phyloP scores from a whole-genome alignment of 768 basidiomycete species.

The Naganishia onofrii region DNA sequence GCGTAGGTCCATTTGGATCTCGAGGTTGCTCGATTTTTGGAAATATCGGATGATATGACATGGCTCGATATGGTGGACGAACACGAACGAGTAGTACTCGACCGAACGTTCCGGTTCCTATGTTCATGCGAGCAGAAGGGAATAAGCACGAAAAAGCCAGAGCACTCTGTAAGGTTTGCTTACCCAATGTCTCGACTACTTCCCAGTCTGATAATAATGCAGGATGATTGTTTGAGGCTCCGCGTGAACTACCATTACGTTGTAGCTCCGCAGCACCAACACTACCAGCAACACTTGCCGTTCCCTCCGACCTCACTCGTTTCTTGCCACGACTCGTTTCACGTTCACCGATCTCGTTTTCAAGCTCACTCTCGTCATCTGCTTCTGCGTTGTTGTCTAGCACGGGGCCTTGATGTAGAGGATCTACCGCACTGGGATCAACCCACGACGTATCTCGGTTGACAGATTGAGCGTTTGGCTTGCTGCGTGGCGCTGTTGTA shows the following conservation, averaged over 20 bases:
- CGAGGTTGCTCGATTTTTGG: slow-evolving; percentile 45
- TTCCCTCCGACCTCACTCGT: slow-evolving; percentile 19
- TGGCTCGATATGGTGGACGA: slow-evolving; percentile 28
- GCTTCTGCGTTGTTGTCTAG: neutral
- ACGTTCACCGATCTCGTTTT: neutral
- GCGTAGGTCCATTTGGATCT: slow-evolving; percentile 41
- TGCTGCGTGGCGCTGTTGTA: neutral
- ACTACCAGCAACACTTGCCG: neutral
- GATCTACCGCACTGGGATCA: neutral
- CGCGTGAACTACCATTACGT: neutral
- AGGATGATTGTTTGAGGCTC: neutral
- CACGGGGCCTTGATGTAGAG: neutral
- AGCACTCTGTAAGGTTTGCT: slow-evolving; percentile 18
- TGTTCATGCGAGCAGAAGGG: slow-evolving; percentile 9
- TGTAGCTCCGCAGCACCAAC: neutral
- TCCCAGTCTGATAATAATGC: slow-evolving; percentile 47
- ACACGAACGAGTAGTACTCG: slow-evolving; percentile 80
- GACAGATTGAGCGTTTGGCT: neutral
- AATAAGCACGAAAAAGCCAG: neutral
- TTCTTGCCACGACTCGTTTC: slow-evolving; percentile 13
- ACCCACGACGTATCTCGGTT: slow-evolving; percentile 5
- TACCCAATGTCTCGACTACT: slow-evolving; percentile 54
- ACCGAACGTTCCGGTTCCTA: slow-evolving; percentile 94
- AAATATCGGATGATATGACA: slow-evolving; percentile 46
- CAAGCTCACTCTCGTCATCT: neutral